Conservation (phyloP, 176 grass and related monocot genomes). For the Coix lacrymajobi region DNA sequence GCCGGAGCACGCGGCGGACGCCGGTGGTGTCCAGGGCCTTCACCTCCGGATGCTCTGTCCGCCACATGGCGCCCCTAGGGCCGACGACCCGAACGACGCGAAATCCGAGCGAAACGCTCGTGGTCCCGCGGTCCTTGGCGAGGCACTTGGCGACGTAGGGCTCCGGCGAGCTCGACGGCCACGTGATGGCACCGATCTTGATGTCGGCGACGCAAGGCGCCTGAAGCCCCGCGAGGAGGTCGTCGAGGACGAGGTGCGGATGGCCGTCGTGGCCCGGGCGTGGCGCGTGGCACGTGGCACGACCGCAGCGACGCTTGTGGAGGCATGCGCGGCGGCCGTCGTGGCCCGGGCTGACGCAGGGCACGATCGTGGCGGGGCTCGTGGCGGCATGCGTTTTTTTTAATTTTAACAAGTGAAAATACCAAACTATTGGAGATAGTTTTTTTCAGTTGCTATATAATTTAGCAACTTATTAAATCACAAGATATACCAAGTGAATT, state of each 20-base stretch:
- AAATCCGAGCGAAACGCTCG: slow-evolving; percentile 61
- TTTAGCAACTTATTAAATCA: no score
- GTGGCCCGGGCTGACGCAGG: no score
- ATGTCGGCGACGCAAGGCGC: slow-evolving; percentile 66
- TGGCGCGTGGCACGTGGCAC: no score
- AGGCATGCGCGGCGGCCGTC: no score
- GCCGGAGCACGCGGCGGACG: slow-evolving; percentile 53
- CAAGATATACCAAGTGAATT: no score
- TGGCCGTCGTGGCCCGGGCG: no score
- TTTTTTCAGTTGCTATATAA: no score
- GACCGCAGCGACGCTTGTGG: no score
- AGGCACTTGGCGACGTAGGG: slow-evolving; percentile 68
- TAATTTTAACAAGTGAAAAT: no score
- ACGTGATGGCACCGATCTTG: slow-evolving; percentile 78
- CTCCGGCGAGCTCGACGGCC: slow-evolving; percentile 41
- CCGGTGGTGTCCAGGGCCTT: slow-evolving; percentile 38
- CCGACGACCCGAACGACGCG: slow-evolving; percentile 46
- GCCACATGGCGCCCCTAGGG: slow-evolving; percentile 31
- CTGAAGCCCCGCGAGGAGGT: slow-evolving; percentile 44
- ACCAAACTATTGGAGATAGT: no score
- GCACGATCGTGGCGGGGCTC: no score
- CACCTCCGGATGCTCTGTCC: slow-evolving; percentile 31
- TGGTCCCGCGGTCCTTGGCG: slow-evolving; percentile 58
- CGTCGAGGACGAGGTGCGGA: slow-evolving; percentile 65
- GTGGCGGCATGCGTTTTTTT: no score